These are phyloP conservation scores for Tylopilus subfusipes DNA, from an alignment of 768 basidiomycete species.

Conservation along the genomic window DNA sequence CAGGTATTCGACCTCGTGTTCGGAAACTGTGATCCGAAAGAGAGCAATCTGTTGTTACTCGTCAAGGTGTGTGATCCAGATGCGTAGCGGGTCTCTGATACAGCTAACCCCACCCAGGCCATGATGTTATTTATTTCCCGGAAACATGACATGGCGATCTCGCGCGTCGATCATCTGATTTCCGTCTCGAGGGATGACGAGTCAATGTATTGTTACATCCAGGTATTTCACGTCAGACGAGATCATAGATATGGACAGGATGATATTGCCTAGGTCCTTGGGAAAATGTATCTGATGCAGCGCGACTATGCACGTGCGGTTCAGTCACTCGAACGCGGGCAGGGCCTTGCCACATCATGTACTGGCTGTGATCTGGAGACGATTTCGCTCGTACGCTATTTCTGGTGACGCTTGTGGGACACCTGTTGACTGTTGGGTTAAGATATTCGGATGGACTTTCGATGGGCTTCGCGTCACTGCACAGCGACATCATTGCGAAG, in stretches of 20 bases:
- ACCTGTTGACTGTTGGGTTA: background rate
- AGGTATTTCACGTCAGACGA: too few relatives aligned
- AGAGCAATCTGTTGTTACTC: too few relatives aligned
- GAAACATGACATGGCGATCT: background rate
- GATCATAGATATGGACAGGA: too few relatives aligned
- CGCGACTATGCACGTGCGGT: too few relatives aligned
- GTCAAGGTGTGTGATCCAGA: background rate
- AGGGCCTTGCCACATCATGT: background rate
- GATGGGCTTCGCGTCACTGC: background rate
- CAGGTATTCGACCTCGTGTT: background rate
- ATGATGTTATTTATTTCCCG: background rate
- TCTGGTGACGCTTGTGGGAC: too few relatives aligned
- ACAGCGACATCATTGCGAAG: too few relatives aligned
- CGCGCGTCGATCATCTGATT: background rate
- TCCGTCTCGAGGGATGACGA: background rate
- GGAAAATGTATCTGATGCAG: too few relatives aligned
- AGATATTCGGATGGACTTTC: constrained; percentile 11
- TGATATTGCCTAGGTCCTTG: too few relatives aligned
- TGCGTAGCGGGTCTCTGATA: too few relatives aligned
- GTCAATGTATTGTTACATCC: background rate
- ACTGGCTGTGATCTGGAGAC: background rate
- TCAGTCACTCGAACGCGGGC: too few relatives aligned
- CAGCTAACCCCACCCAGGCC: too few relatives aligned
- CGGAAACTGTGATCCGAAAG: background rate
- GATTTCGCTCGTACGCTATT: background rate